These are phyloP conservation scores for Aureobasidium sp. DNA, from an alignment of 2,329 filamentous ascomycete genomes.

Conservation along the genomic window DNA sequence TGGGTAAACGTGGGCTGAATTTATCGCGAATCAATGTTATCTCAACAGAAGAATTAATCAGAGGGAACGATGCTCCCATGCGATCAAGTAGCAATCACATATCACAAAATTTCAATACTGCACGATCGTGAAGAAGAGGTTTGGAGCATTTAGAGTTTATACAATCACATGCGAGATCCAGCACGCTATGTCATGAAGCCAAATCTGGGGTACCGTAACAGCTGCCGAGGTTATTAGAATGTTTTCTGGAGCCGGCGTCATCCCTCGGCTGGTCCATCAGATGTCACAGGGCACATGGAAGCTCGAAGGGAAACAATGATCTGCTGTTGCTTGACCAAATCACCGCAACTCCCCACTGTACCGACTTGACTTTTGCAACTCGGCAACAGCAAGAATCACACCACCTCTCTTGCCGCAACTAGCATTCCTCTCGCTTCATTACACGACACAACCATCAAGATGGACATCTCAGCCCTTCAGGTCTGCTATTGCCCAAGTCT, in stretches of 20 bases:
- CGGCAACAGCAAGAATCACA: background rate
- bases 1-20: too few relatives aligned
- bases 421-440: background rate
- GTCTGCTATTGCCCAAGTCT: background rate
- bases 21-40: too few relatives aligned
- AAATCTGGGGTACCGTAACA: background rate
- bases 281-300: conserved; percentile 6
- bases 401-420: background rate
- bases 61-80: too few relatives aligned
- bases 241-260: background rate
- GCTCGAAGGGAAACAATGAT: background rate
- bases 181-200: background rate
- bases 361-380: background rate
- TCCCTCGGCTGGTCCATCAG: background rate
- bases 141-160: background rate
- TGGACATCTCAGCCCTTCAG: conserved; percentile 11
- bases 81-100: background rate
- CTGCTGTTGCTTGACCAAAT: background rate
- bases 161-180: conserved; percentile 2
- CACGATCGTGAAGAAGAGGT: background rate
- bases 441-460: conserved; percentile 7
- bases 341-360: background rate
- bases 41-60: too few relatives aligned
- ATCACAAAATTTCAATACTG: too few relatives aligned
- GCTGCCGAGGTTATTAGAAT: conserved; percentile 2